Base-by-base conservation (phyloP, 2,329 filamentous ascomycete species). In the Aspergillus ochraceus region DNA sequence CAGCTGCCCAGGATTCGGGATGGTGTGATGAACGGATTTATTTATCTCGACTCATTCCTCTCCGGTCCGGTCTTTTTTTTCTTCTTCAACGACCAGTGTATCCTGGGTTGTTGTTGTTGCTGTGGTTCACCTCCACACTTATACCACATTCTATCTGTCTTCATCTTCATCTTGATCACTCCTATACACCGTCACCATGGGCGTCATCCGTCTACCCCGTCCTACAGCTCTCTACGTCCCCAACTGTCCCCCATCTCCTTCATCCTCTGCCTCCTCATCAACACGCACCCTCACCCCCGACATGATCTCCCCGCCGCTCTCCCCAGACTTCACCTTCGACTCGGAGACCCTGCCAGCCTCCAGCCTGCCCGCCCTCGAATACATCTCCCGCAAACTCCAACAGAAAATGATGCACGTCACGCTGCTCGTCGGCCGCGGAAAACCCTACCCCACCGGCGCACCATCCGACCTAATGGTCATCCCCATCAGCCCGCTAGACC, bases 271-370 rank as follows among this genome's bases (percentile, higher is more conserved):
- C 1, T 42, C 36, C 36, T 42, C 36, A 14, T 36, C 32, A 12
- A 65, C 65, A 17, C 70, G 71, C 49, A 75, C 62, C 47, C 69
- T 78, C 59, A 77, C 75, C 19, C 67, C 66, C 53, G 71, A 76
- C 22, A 78, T 78, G 74, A 78, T 79, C 59, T 78, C 77, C 3
- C 70, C 73, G 11, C 76, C 77, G 6, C 68, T 79, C 4, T 75
- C 75, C 22, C 70, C 75, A 0, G 70, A 71, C 53, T 74, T 76
- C 60, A 71, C 68, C 54, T 75, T 75, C 47, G 74, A 76, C 56
- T 70, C 75, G 6, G 74, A 77, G 39, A 72, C 71, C 2, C 64
- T 77, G 3, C 70, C 71, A 6, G 69, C 73, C 0, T 74, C 73
- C 6, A 68, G 76, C 29, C 60, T 76, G n/a, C 74, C 76, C 1